Evolutionary conservation across 2,329 filamentous ascomycete species (phyloP).

Genomic region (Talaromyces sp.): DNA sequence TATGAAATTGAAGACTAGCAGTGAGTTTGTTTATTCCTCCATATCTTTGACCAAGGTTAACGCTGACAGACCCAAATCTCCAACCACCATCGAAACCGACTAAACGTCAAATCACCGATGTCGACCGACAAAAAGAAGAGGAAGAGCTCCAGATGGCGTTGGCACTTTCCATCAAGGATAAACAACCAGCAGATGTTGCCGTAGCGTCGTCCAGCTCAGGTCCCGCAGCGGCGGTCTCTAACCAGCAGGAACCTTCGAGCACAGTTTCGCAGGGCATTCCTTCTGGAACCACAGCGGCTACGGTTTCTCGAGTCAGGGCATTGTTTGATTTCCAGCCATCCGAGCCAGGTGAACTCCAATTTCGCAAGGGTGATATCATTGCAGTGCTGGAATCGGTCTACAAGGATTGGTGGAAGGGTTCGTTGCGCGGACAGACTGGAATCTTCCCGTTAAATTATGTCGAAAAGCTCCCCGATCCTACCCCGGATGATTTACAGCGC

Average conservation of each 20-base stretch:
- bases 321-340: slow-evolving; percentile 93
- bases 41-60: not conserved
- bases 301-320: slow-evolving; percentile 87
- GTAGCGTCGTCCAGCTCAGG: slow-evolving; percentile 31
- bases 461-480: slow-evolving; percentile 93
- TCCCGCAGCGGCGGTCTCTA: slow-evolving; percentile 28
- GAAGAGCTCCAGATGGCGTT: slow-evolving; percentile 96
- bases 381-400: slow-evolving; percentile 96
- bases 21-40: slow-evolving; percentile 33
- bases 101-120: slow-evolving; percentile 84
- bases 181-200: slow-evolving; percentile 31
- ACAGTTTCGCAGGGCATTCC: slow-evolving; percentile 47
- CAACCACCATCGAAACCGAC: slow-evolving; percentile 88
- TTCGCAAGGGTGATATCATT: slow-evolving; percentile 94
- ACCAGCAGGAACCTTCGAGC: slow-evolving; percentile 27
- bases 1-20: slow-evolving; percentile 71
- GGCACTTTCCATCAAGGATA: slow-evolving; percentile 87
- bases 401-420: slow-evolving; percentile 99
- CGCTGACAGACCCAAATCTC: slow-evolving; percentile 70
- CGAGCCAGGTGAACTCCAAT: slow-evolving; percentile 89
- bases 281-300: slow-evolving; percentile 88
- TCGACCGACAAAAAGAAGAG: slow-evolving; percentile 91
- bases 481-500: slow-evolving; percentile 84
- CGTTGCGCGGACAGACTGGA: slow-evolving; percentile 85
- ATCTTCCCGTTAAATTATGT: slow-evolving; percentile 99